These are phyloP conservation scores for Acacia acuminata DNA, from an alignment of 306 rosid genomes.

Conservation along the genomic window DNA sequence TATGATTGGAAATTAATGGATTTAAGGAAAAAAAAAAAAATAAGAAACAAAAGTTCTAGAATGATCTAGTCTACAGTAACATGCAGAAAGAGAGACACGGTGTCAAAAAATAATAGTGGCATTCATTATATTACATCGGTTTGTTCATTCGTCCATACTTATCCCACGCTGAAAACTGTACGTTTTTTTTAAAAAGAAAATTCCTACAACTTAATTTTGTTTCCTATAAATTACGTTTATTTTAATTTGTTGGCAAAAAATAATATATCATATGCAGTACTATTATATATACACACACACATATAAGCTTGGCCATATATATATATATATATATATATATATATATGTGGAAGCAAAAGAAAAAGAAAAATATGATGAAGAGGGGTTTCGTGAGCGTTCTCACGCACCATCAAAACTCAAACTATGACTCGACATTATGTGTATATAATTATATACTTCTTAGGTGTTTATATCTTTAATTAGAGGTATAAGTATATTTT, in stretches of 20 bases:
- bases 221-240: background rate
- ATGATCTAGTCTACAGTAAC: background rate
- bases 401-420: constrained; percentile 39
- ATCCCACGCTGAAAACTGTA: background rate
- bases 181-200: background rate
- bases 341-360: too few relatives aligned
- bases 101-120: constrained; percentile 32
- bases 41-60: background rate
- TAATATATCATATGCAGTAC: too few relatives aligned
- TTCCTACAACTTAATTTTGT: background rate
- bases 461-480: too few relatives aligned
- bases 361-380: background rate
- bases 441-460: too few relatives aligned
- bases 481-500: too few relatives aligned
- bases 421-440: too few relatives aligned
- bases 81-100: background rate
- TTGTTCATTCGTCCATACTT: constrained; percentile 13
- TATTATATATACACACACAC: too few relatives aligned
- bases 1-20: background rate
- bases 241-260: background rate
- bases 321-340: too few relatives aligned
- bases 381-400: constrained; percentile 76
- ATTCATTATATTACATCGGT: constrained; percentile 17
- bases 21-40: background rate
- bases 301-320: too few relatives aligned